Percentiles rank a stretch among this genome's conserved stretches.
Conservation (phyloP, 202 grass and related monocot species). For the Hordeum pubiflorum region DNA sequence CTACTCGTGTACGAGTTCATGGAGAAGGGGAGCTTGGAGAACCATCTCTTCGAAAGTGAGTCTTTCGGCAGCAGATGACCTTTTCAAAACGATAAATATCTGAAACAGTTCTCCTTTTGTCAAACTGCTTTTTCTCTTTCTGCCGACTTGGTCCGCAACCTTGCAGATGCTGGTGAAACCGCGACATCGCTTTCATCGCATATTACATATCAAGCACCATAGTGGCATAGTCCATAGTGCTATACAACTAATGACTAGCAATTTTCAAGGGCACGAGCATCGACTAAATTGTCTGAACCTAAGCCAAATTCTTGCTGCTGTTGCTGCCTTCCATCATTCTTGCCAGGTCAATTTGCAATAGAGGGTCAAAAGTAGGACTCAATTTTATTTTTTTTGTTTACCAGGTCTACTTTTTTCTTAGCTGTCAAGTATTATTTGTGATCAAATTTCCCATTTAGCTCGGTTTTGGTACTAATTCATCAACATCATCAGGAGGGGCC, state of each 20-base stretch:
- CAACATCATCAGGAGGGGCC: slow-evolving; percentile 39
- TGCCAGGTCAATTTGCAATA: slow-evolving; percentile 1
- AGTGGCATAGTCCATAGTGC: slow-evolving; percentile 29
- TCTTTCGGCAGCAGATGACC: slow-evolving; percentile 1
- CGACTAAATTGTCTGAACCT: slow-evolving; percentile 27
- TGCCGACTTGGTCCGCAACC: slow-evolving; percentile 22
- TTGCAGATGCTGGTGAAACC: slow-evolving; percentile 7
- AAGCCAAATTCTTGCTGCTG: slow-evolving; percentile 12
- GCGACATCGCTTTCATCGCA: not conserved
- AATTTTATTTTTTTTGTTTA: not conserved
- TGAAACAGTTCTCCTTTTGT: slow-evolving; percentile 15
- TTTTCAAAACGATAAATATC: slow-evolving; percentile 1
- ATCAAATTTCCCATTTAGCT: slow-evolving; percentile 14
- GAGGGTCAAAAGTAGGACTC: slow-evolving; percentile 4
- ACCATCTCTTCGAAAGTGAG: slow-evolving; percentile 93
- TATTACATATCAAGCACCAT: slow-evolving; percentile 29
- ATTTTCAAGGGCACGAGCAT: slow-evolving; percentile 24
- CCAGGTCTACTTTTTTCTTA: not conserved
- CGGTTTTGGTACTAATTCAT: not conserved
- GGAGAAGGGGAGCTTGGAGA: slow-evolving; percentile 71
- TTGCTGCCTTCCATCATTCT: slow-evolving; percentile 28
- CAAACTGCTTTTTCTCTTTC: slow-evolving; percentile 27
- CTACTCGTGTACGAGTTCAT: slow-evolving; percentile 26
- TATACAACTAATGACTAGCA: slow-evolving; percentile 27
- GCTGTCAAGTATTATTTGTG: not conserved